phyloP scores from a whole-genome alignment of 352 stramenopile species.

The Bremia lactucae region DNA sequence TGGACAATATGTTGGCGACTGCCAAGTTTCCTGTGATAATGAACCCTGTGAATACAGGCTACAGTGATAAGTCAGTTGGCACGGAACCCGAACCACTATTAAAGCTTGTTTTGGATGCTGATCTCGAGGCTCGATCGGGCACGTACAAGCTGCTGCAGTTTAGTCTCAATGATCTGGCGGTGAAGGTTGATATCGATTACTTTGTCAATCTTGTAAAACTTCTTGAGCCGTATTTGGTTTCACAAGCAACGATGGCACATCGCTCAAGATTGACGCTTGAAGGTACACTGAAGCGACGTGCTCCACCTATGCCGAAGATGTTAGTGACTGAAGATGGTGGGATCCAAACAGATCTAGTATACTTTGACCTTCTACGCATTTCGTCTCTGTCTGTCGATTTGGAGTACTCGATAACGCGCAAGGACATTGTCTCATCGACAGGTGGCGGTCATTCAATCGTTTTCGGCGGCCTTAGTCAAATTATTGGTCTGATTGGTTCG shows the following conservation, averaged over 20 bases:
- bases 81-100: constrained; percentile 52
- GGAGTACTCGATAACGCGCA: constrained; percentile 78
- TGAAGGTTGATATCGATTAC: constrained; percentile 83
- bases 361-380: constrained; percentile 75
- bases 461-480: constrained; percentile 66
- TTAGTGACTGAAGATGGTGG: constrained; percentile 43
- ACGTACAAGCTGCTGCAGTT: constrained; percentile 81
- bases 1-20: constrained; percentile 77
- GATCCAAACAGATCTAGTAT: constrained; percentile 68
- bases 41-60: constrained; percentile 68
- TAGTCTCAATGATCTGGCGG: constrained; percentile 45
- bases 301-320: constrained; percentile 52
- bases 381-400: constrained; percentile 60
- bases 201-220: constrained; percentile 73
- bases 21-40: constrained; percentile 80
- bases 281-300: constrained; percentile 40
- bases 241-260: constrained; percentile 46
- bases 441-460: constrained; percentile 61
- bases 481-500: constrained; percentile 74
- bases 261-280: constrained; percentile 54
- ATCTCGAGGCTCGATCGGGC: constrained; percentile 60
- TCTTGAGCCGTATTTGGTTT: constrained; percentile 68
- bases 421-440: constrained; percentile 64
- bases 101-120: constrained; percentile 64
- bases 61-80: constrained; percentile 58